Conservation (phyloP, 148 eudicot species). For the Nepenthes gracilis region DNA sequence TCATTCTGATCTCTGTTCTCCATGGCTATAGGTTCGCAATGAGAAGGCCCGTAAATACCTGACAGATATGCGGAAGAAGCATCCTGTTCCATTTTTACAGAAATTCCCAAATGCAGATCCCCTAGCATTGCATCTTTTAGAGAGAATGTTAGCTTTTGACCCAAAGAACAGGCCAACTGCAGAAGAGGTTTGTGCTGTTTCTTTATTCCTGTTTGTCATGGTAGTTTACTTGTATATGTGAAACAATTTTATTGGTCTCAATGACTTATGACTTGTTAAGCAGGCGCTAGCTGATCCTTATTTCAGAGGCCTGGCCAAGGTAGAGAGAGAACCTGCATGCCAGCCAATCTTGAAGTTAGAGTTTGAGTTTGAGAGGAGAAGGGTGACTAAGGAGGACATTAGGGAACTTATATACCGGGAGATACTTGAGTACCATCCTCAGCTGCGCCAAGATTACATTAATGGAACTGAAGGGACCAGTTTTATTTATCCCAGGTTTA, state of each 20-base stretch:
- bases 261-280: neutral
- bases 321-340: constrained; percentile 72
- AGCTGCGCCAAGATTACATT: constrained; percentile 55
- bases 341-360: constrained; percentile 59
- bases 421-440: constrained; percentile 75
- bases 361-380: constrained; percentile 67
- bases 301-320: constrained; percentile 62
- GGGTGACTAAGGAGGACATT: constrained; percentile 53
- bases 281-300: constrained; percentile 76
- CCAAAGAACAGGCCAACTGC: constrained; percentile 91
- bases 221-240: neutral
- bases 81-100: constrained; percentile 41
- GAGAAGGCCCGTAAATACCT: constrained; percentile 79
- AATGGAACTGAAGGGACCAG: constrained; percentile 52
- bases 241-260: neutral
- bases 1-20: neutral
- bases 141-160: constrained; percentile 67
- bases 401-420: constrained; percentile 63
- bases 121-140: constrained; percentile 46
- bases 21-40: constrained; percentile 50
- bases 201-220: neutral
- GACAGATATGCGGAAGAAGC: constrained; percentile 57
- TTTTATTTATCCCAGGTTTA: constrained; percentile 67
- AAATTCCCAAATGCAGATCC: constrained; percentile 65
- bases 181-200: constrained; percentile 35